These are phyloP conservation scores for Phalaenopsis aphrodite DNA, from an alignment of 106 monocot genomes.

Conservation along the genomic window DNA sequence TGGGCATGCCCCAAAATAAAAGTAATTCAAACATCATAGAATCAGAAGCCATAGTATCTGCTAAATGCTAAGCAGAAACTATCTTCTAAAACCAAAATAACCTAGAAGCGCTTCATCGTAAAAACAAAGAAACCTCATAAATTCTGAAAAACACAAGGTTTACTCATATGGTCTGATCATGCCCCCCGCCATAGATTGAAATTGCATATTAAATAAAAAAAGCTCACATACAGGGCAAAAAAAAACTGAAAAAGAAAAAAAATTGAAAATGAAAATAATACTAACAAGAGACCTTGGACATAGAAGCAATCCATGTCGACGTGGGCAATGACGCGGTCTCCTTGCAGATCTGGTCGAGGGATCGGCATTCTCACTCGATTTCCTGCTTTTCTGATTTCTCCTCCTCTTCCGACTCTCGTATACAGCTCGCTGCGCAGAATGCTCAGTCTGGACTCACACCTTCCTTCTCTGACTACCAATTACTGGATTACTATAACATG, in stretches of 20 bases:
- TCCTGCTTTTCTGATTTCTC: background rate
- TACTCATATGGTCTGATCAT: background rate
- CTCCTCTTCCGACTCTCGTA: too few species aligned
- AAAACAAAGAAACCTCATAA: background rate
- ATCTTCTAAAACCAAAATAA: background rate
- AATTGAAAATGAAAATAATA: background rate
- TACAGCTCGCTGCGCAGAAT: too few species aligned
- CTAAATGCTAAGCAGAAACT: background rate
- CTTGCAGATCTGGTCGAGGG: slow-evolving; percentile 60
- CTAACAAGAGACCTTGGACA: slow-evolving; percentile 63
- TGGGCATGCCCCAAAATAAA: background rate
- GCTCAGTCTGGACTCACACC: too few species aligned
- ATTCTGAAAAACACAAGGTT: background rate
- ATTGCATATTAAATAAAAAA: background rate
- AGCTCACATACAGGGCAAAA: background rate
- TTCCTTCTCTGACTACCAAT: too few species aligned
- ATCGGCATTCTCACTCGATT: slow-evolving; percentile 50
- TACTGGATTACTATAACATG: too few species aligned
- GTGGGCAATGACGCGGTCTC: slow-evolving; percentile 83
- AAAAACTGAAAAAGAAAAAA: background rate
- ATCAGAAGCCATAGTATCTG: background rate
- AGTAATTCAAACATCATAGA: background rate
- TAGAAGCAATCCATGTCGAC: slow-evolving; percentile 99
- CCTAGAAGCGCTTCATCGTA: background rate
- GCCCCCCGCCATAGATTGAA: too few species aligned